Evolutionary conservation across 306 rosid genomes (phyloP).

Genomic region (Cicer arietinum): DNA sequence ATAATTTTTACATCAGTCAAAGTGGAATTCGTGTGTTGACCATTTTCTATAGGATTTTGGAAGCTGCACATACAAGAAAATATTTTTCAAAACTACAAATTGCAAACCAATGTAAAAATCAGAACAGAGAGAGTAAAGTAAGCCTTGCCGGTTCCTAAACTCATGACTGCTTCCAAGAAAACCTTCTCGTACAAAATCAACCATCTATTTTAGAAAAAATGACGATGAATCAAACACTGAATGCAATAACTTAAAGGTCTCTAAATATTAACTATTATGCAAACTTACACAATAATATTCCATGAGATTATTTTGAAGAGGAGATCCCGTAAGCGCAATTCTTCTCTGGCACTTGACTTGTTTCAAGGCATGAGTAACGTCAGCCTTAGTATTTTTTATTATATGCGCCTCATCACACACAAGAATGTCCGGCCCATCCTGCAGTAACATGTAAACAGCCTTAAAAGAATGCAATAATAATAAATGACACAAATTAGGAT

Average conservation of each 20-base stretch:
- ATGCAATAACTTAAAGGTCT: slow-evolving; percentile 20
- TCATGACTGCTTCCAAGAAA: slow-evolving; percentile 99
- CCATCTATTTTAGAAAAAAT: slow-evolving; percentile 76
- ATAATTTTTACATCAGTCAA: slow-evolving; percentile 87
- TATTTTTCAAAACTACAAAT: slow-evolving; percentile 32
- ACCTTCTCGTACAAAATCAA: slow-evolving; percentile 99
- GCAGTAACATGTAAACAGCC: slow-evolving; percentile 42
- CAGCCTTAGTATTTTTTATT: slow-evolving; percentile 92
- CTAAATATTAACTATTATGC: slow-evolving; percentile 23
- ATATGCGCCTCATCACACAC: slow-evolving; percentile 99
- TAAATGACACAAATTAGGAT: slow-evolving; percentile 17
- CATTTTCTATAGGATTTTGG: slow-evolving; percentile 97
- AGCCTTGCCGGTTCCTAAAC: slow-evolving; percentile 90
- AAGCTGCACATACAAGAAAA: slow-evolving; percentile 64
- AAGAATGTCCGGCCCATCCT: slow-evolving; percentile 98
- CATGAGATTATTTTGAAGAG: slow-evolving; percentile 99
- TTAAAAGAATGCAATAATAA: slow-evolving; percentile 41
- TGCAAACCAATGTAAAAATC: slow-evolving; percentile 25
- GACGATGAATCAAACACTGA: slow-evolving; percentile 27
- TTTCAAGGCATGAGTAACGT: slow-evolving; percentile 88
- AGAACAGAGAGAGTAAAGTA: slow-evolving; percentile 42
- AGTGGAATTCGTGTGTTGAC: slow-evolving; percentile 97
- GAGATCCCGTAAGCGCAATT: slow-evolving; percentile 97
- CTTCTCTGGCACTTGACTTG: slow-evolving; percentile 97
- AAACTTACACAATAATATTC: slow-evolving; percentile 95